Evolutionary conservation across 139 green algal species (phyloP).

Genomic region (Micractinium sp.): DNA sequence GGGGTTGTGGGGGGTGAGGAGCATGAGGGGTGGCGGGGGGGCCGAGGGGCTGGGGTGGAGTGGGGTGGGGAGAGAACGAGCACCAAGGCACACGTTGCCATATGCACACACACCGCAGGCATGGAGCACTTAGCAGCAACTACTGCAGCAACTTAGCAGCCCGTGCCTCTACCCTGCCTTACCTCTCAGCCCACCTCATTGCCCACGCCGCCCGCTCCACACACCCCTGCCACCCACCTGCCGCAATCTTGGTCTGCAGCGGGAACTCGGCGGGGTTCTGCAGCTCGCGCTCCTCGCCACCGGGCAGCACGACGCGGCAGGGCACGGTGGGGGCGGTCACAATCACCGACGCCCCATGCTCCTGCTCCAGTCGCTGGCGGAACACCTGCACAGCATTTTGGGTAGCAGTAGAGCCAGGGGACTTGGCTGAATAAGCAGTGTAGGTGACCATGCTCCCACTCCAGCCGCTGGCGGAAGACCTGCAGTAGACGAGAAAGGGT

Average conservation of each 20-base stretch:
- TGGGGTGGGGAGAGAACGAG: too few species aligned
- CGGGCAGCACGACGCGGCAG: conserved; percentile 55
- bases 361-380: conserved; percentile 84
- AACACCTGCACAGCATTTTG: conserved; percentile 90
- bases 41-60: too few species aligned
- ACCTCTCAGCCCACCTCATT: background rate
- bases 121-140: too few species aligned
- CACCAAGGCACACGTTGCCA: too few species aligned
- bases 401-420: too few species aligned
- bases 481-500: background rate
- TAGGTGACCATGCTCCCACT: too few species aligned
- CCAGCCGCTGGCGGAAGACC: conserved; percentile 91
- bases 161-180: too few species aligned
- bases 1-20: background rate
- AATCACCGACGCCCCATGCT: conserved; percentile 83
- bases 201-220: background rate
- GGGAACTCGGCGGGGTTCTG: conserved; percentile 81
- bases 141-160: too few species aligned
- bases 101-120: too few species aligned
- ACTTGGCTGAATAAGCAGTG: too few species aligned
- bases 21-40: too few species aligned
- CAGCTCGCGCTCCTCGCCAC: conserved; percentile 48
- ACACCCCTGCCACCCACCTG: conserved; percentile 4
- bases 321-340: conserved; percentile 90
- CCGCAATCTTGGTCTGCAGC: conserved; percentile 41